Evolutionary conservation across 2,329 filamentous ascomycete genomes (phyloP).

Genomic region (Ascochyta viciae-villosae): DNA sequence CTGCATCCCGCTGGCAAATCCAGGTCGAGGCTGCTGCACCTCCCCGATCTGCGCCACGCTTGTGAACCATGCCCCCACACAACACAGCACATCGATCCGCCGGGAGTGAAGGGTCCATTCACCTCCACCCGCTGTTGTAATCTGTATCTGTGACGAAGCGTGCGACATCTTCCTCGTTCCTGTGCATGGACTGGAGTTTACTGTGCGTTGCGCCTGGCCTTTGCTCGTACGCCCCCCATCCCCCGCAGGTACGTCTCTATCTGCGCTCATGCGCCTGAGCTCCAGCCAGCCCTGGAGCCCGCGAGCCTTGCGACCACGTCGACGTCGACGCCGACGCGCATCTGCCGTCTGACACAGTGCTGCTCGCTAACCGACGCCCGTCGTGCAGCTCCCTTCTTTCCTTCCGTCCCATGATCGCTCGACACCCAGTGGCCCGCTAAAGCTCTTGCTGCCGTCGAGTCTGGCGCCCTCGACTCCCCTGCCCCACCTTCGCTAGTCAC

Average conservation of each 20-base stretch:
- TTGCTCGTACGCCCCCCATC: constrained; percentile 19
- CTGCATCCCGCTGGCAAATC: constrained; percentile 10
- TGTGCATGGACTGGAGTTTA: constrained; percentile 19
- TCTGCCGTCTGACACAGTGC: constrained; percentile 14
- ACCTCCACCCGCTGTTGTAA: constrained; percentile 19
- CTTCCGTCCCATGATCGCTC: constrained; percentile 22
- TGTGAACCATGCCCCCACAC: constrained; percentile 17
- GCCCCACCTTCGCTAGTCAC: constrained; percentile 38
- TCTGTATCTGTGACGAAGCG: neutral
- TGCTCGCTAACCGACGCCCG: constrained; percentile 11
- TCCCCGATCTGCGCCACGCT: constrained; percentile 20
- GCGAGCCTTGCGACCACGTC: neutral
- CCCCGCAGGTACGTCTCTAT: constrained; percentile 27
- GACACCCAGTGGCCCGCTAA: constrained; percentile 16
- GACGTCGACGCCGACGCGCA: constrained; percentile 16
- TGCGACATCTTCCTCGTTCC: constrained; percentile 6
- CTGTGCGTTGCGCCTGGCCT: constrained; percentile 20
- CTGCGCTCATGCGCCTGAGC: constrained; percentile 32
- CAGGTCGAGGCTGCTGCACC: constrained; percentile 14
- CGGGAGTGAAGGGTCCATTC: constrained; percentile 17
- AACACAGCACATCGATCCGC: constrained; percentile 14
- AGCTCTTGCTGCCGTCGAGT: constrained; percentile 34
- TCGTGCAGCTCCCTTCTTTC: constrained; percentile 11
- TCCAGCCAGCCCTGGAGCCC: constrained; percentile 10
- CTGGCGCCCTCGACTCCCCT: constrained; percentile 32